Evolutionary conservation across 257 asterid genomes (phyloP), one percentile per base, ranked within the genome.

Genomic region (Ophiorrhiza pumila): DNA sequence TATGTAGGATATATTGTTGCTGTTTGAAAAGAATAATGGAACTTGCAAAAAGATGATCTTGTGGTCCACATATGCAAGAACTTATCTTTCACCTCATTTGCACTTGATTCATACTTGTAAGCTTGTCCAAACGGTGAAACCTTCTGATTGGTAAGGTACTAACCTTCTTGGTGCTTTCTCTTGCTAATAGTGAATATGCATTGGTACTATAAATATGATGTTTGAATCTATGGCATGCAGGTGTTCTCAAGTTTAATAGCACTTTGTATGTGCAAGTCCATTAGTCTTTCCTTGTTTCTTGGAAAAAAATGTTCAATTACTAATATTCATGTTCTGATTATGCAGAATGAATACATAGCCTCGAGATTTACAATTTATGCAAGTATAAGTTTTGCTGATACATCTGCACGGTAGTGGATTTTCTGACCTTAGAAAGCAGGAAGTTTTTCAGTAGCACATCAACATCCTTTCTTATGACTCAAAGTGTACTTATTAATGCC

Each of bases 311-410:
- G 49, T 39, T 63, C 64, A 12, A 10, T 25, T 0, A 35, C 63
- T 63, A 42, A 64, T 27, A 4, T 11, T 25, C 43, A 2, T 6
- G 9, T 65, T 74, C 35, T 53, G 57, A 17, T 74, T 53, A 4
- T 74, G 67, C 65, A 74, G 72, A 42, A 65, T 53, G 55, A 55
- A 47, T 35, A 3, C 12, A 29, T 35, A 7, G 8, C 63, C 43
- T 35, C 3, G 23, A 11, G 35, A 52, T 71, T 25, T n/a, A 7
- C 47, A 34, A 15, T 17, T 29, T 20, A 72, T 43, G 50, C 35
- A 2, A 49, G 27, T 9, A 7, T n/a, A 22, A 11, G n/a, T 60
- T 22, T 41, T 46, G n/a, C n/a, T 18, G 45, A 43, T 18, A 4
- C 13, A 8, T 32, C 9, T 17, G 57, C 15, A 11, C 13, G 43